Percentiles rank a stretch among this genome's conserved stretches.
Evolutionary conservation across 2,329 filamentous ascomycete genomes (phyloP).

Genomic region (Calonectria pseudoturangicola): DNA sequence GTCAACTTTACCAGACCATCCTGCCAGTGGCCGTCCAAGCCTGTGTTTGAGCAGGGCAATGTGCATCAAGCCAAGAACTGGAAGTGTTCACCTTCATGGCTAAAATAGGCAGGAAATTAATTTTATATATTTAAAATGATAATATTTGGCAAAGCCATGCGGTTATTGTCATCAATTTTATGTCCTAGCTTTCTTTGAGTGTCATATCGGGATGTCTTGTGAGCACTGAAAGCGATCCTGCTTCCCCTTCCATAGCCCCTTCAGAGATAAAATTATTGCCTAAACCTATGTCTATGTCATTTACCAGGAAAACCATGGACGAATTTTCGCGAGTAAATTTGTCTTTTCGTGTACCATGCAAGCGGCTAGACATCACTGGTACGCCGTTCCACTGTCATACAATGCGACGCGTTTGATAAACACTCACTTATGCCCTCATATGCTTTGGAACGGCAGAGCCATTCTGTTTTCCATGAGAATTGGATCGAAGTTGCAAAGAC

Average conservation of each 20-base stretch:
- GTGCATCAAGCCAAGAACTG: not conserved
- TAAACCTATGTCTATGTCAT: too few species aligned
- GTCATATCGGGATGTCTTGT: too few species aligned
- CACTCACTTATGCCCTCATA: not conserved
- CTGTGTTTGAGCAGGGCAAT: not conserved
- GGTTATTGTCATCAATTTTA: too few species aligned
- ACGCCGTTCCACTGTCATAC: not conserved
- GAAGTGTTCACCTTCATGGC: conserved; percentile 12
- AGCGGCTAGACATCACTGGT: not conserved
- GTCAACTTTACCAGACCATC: not conserved
- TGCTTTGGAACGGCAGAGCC: not conserved
- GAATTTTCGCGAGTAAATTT: too few species aligned
- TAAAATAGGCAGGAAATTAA: not conserved
- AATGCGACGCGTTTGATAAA: not conserved
- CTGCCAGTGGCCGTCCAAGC: conserved; percentile 11
- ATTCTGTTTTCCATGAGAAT: not conserved
- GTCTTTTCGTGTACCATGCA: too few species aligned
- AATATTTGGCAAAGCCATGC: too few species aligned
- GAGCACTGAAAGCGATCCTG: too few species aligned
- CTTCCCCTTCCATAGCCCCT: too few species aligned
- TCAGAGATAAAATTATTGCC: too few species aligned
- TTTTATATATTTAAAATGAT: too few species aligned
- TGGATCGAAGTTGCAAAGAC: not conserved
- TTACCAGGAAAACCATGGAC: too few species aligned
- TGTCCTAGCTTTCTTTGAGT: too few species aligned